Evolutionary conservation across 2,329 filamentous ascomycete species (phyloP), one percentile per base, ranked within the genome.

Genomic region (Malbranchea cinnamomea): DNA sequence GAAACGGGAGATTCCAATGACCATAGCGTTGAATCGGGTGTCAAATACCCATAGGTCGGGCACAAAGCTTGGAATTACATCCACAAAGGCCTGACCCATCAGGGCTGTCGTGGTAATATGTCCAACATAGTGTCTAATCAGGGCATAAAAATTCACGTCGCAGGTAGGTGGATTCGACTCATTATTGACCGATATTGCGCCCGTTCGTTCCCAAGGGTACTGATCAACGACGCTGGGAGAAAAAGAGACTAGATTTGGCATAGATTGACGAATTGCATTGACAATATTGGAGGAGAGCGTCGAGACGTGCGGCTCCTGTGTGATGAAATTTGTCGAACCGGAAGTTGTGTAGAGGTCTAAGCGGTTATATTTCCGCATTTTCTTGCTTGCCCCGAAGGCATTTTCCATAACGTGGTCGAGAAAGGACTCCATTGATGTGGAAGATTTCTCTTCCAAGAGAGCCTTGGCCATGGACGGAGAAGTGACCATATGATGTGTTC

Each of bases 221-320:
- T 75, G 68, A 42, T 78, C 73, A 14, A 78, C 68, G 2, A 63
- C 53, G 11, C 68, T 73, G 5, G 61, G 55, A 21, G 61, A 63
- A 41, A 73, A 74, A 1, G 69, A 71, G 22, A 76, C 60, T 19
- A 78, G 47, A 31, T 69, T 65, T 4, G 67, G 63, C 7, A 68
- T 55, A 11, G 62, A 56, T 5, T 50, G 46, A 36, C 64, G 52
- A 4, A 63, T 49, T 33, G 50, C 52, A 22, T 38, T 47, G 26
- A 51, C 56, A 5, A 54, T 57, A 9, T 38, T 35, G 4, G 46
- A 40, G 1, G 63, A 46, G 35, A 60, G 45, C 26, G 56, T 52
- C 3, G 57, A 52, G 13, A 68, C 45, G 30, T 62, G 53, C 2
- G 60, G 52, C 14, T 67, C 62, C 21, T 54, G 49, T 37, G 65